Conservation (phyloP, 2,329 filamentous ascomycete genomes). For the Fusarium nurragi region DNA sequence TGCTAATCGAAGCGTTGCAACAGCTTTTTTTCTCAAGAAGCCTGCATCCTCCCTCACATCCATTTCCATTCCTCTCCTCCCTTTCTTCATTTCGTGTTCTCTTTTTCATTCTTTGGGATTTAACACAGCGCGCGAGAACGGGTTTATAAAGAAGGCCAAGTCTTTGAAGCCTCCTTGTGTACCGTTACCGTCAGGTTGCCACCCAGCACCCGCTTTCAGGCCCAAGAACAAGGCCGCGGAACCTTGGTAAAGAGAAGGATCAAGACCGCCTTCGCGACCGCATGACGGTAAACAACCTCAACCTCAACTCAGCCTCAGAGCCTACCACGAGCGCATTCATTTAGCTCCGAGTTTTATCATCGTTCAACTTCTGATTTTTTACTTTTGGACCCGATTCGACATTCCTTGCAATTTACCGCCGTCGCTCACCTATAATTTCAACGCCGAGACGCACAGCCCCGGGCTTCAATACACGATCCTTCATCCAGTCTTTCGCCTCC, state of each 20-base stretch:
- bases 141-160: neutral
- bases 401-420: neutral
- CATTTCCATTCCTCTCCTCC: conserved; percentile 9
- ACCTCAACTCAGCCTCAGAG: neutral
- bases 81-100: neutral
- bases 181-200: conserved; percentile 6
- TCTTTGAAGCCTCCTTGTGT: neutral
- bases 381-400: neutral
- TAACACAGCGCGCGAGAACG: conserved; percentile 5
- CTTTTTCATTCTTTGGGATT: conserved; percentile 4
- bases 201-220: conserved; percentile 3
- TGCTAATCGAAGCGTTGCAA: conserved; percentile 27
- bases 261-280: conserved; percentile 26
- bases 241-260: neutral
- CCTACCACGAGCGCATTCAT: conserved; percentile 8
- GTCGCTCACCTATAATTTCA: neutral
- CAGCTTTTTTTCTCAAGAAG: conserved; percentile 23
- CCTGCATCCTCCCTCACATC: conserved; percentile 14
- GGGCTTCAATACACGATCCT: conserved; percentile 8
- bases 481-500: neutral
- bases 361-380: no score
- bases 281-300: conserved; percentile 28
- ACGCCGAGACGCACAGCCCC: conserved; percentile 2
- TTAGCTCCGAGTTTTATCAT: neutral
- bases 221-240: conserved; percentile 18